Evolutionary conservation across 1,139 yeast species (phyloP).

Genomic region (Williopsis jadinii): DNA sequence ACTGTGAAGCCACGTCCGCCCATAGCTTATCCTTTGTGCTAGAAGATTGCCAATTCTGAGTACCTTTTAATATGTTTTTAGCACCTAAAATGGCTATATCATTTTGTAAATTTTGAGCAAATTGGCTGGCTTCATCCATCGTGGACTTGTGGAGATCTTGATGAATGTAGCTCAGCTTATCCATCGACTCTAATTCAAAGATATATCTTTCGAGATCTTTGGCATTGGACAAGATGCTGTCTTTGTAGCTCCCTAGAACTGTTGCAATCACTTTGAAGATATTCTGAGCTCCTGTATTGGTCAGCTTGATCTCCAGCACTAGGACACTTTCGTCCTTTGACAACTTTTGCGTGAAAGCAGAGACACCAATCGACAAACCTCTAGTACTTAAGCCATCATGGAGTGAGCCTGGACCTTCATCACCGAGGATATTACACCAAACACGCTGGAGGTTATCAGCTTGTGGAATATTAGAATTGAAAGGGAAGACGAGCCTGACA

Average conservation of each 20-base stretch:
- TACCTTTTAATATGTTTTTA: conserved; percentile 36
- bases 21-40: conserved; percentile 31
- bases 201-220: conserved; percentile 31
- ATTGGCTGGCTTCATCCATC: conserved; percentile 38
- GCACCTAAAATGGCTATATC: conserved; percentile 25
- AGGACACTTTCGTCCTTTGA: conserved; percentile 29
- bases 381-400: conserved; percentile 28
- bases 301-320: conserved; percentile 40
- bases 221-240: conserved; percentile 17
- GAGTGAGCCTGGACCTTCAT: conserved; percentile 46
- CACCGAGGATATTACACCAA: conserved; percentile 58
- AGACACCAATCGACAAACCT: conserved; percentile 30
- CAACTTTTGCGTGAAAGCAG: conserved; percentile 35
- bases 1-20: conserved; percentile 30
- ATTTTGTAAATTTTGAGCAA: conserved; percentile 32
- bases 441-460: conserved; percentile 25
- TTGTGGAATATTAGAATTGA: conserved; percentile 4
- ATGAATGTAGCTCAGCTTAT: conserved; percentile 37
- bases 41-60: conserved; percentile 28
- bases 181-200: conserved; percentile 39
- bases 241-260: conserved; percentile 26
- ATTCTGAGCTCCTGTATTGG: conserved; percentile 33
- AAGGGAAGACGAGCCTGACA: conserved; percentile 37
- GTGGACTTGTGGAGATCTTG: conserved; percentile 29
- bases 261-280: conserved; percentile 25